phyloP scores from a whole-genome alignment of 192 early-diverging fungal genomes.

The Chytriomyces sp. region DNA sequence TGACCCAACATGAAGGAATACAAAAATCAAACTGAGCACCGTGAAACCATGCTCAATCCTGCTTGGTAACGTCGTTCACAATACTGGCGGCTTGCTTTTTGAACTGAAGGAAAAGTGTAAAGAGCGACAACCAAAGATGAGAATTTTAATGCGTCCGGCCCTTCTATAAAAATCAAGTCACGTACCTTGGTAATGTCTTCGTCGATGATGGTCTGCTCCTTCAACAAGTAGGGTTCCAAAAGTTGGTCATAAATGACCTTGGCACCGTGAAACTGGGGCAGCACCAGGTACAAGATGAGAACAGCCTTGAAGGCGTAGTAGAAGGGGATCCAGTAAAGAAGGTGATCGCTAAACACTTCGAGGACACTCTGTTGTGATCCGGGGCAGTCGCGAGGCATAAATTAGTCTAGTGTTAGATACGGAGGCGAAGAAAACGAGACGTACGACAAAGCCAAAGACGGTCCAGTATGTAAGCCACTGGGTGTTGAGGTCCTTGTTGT shows the following conservation, averaged over 20 bases:
- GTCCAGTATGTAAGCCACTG: constrained; percentile 71
- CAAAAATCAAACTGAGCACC: no score
- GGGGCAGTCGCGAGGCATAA: neutral
- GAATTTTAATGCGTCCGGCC: no score
- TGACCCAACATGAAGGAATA: no score
- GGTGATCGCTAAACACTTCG: constrained; percentile 88
- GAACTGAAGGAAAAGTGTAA: neutral
- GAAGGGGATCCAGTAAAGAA: constrained; percentile 83
- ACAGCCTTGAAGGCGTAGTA: constrained; percentile 93
- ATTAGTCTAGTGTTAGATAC: no score
- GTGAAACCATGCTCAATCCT: no score
- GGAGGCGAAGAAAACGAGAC: neutral
- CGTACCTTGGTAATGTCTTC: constrained; percentile 42
- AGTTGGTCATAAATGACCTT: constrained; percentile 73
- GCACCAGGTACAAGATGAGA: constrained; percentile 82
- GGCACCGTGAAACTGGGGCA: constrained; percentile 80
- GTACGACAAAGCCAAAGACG: constrained; percentile 79
- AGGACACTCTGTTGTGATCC: constrained; percentile 54
- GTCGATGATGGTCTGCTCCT: constrained; percentile 50
- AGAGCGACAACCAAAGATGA: neutral
- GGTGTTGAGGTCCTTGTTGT: constrained; percentile 74
- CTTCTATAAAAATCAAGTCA: neutral
- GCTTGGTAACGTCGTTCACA: neutral
- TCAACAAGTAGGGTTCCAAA: constrained; percentile 75
- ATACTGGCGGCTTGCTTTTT: neutral